These are phyloP conservation scores for Phyllachora maydis DNA, from an alignment of 2,329 filamentous ascomycete genomes.

Conservation along the genomic window DNA sequence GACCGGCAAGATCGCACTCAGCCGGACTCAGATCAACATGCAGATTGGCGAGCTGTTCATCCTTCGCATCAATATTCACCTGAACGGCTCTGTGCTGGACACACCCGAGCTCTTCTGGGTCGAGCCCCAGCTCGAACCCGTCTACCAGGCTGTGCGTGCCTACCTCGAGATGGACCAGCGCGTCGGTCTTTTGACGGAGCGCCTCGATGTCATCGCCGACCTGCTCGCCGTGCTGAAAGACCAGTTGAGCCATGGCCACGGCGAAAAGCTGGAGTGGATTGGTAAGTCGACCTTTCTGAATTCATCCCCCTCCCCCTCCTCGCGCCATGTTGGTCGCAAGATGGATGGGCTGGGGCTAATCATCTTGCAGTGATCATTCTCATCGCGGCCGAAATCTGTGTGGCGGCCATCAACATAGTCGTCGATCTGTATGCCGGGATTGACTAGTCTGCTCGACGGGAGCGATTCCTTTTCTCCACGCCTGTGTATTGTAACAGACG, in stretches of 20 bases:
- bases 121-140: slow-evolving; percentile 86
- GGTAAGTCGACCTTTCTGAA: slow-evolving; percentile 31
- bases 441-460: slow-evolving; percentile 6
- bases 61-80: slow-evolving; percentile 88
- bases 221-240: slow-evolving; percentile 85
- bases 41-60: slow-evolving; percentile 98
- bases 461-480: too few relatives aligned
- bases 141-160: slow-evolving; percentile 85
- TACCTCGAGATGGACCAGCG: slow-evolving; percentile 98
- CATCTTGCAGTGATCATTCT: slow-evolving; percentile 58
- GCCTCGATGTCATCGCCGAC: slow-evolving; percentile 84
- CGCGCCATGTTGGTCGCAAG: too few relatives aligned
- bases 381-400: slow-evolving; percentile 86
- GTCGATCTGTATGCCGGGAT: slow-evolving; percentile 64
- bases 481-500: too few relatives aligned
- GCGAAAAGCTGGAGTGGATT: slow-evolving; percentile 78
- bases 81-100: slow-evolving; percentile 91
- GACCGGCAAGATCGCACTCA: slow-evolving; percentile 81
- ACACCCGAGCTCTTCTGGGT: slow-evolving; percentile 97
- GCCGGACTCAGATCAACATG: slow-evolving; percentile 90
- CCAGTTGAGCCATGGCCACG: slow-evolving; percentile 82
- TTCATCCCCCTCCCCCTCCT: neutral
- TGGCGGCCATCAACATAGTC: slow-evolving; percentile 83
- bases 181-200: slow-evolving; percentile 71
- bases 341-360: neutral